phyloP scores from a whole-genome alignment of 2,329 filamentous ascomycete genomes.

The Penicillium sclerotiorum region DNA sequence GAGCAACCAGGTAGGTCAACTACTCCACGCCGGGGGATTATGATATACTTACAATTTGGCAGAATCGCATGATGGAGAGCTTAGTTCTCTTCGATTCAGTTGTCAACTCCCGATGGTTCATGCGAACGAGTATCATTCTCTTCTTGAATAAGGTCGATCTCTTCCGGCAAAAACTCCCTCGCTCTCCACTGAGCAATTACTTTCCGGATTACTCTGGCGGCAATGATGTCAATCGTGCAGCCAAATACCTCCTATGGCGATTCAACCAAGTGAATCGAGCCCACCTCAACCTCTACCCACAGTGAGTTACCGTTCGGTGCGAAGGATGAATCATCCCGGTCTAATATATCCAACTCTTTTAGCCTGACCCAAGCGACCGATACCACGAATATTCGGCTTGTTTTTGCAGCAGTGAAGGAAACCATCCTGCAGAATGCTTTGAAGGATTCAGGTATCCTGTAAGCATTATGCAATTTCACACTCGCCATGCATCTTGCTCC shows the following conservation, averaged over 20 bases:
- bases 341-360: slow-evolving; percentile 14
- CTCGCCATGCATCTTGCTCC: no score
- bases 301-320: slow-evolving; percentile 66
- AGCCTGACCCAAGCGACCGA: slow-evolving; percentile 98
- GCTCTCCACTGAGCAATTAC: slow-evolving; percentile 89
- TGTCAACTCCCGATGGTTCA: slow-evolving; percentile 98
- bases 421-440: slow-evolving; percentile 98
- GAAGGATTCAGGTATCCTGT: slow-evolving; percentile 93
- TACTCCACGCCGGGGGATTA: background rate
- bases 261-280: slow-evolving; percentile 98
- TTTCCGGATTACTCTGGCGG: slow-evolving; percentile 98
- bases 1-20: slow-evolving; percentile 78
- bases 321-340: background rate
- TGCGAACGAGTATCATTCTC: slow-evolving; percentile 96
- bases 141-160: slow-evolving; percentile 99
- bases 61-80: slow-evolving; percentile 99
- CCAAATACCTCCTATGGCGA: slow-evolving; percentile 96
- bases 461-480: no score
- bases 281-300: slow-evolving; percentile 94
- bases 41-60: slow-evolving; percentile 12
- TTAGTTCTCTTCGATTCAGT: slow-evolving; percentile 95
- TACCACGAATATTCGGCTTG: slow-evolving; percentile 95
- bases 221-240: slow-evolving; percentile 96
- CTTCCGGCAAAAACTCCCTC: slow-evolving; percentile 89
- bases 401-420: slow-evolving; percentile 98